Base-by-base conservation (phyloP, 2,329 filamentous ascomycete genomes). In the Neonectria faginata region DNA sequence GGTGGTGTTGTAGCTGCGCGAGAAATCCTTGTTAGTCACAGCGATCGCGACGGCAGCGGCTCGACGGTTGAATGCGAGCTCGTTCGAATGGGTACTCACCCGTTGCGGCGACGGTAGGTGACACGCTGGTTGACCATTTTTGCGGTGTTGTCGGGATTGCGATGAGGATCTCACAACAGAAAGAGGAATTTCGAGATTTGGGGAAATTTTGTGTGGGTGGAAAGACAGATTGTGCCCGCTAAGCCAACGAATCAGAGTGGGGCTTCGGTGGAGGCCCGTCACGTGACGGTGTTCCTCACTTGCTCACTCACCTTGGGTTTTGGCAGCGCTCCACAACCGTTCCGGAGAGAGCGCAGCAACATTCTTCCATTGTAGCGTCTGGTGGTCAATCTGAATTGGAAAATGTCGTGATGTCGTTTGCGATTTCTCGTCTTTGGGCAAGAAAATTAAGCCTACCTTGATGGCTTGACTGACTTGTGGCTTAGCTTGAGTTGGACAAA, bases 1-100 rank as follows among this genome's bases (percentile, higher is more conserved):
- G 82, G 88, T 88, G 83, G 95, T 98, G 91, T 98, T 98, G 92
- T 98, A 99, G 82, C 93, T 96, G 79, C 63, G 63, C 63, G 60
- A 36, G 39, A 67, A 64, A 60, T 60, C 58, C 53, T 57, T 57
- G 71, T 76, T 66, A 77, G 73, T 72, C 64, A 61, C 54, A 58
- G 57, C 57, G 53, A 55, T 66, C 47, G 60, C 61, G 52, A 67
- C 66, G 61, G 44, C 36, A 51, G 41, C 33, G 51, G 51, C 64
- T 70, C 64, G 55, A 56, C 48, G 51, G 57, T 56, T 70, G 60
- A 60, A 60, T 65, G 60, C 67, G 66, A 70, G 59, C 59, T 60
- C 59, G 58, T 62, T 63, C 47, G 62, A 72, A 72, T 65, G 67
- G 64, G 55, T 51, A 90, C 91, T 85, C 89, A 93, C 91, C 88